Evolutionary conservation across 352 stramenopile species (phyloP).

Genomic region (Thalassiosira hispida): DNA sequence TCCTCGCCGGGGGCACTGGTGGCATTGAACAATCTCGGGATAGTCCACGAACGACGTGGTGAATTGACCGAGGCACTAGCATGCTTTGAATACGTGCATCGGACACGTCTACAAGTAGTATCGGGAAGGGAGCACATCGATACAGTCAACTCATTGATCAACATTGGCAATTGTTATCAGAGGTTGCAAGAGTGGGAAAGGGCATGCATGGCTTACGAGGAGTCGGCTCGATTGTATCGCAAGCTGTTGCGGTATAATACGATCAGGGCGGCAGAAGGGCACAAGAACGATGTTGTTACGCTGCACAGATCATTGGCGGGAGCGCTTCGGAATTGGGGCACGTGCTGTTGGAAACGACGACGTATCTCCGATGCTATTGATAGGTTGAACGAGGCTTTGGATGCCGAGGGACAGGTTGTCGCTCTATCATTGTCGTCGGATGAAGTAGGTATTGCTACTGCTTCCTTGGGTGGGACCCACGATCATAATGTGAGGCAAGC

Average conservation of each 20-base stretch:
- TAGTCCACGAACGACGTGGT: constrained; percentile 35
- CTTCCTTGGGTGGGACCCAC: too few relatives aligned
- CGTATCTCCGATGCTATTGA: constrained; percentile 29
- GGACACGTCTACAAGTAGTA: not conserved
- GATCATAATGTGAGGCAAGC: constrained; percentile 16
- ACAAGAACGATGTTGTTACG: not conserved
- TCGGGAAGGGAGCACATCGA: constrained; percentile 4
- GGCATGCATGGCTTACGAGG: too few relatives aligned
- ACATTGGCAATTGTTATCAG: constrained; percentile 37
- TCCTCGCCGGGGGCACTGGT: constrained; percentile 1
- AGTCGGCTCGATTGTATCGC: too few relatives aligned
- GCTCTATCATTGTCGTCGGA: too few relatives aligned
- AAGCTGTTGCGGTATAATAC: too few relatives aligned
- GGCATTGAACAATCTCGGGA: constrained; percentile 29
- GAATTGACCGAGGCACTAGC: constrained; percentile 26
- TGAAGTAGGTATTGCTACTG: too few relatives aligned
- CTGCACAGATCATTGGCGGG: constrained; percentile 32
- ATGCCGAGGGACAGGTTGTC: constrained; percentile 4
- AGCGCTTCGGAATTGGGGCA: constrained; percentile 34
- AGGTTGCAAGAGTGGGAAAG: not conserved
- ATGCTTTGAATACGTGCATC: constrained; percentile 30
- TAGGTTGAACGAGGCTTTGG: constrained; percentile 24
- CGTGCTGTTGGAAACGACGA: constrained; percentile 35
- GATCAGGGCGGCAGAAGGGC: too few relatives aligned
- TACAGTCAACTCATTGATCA: constrained; percentile 28